phyloP scores from a whole-genome alignment of 257 asterid species.

The Thymus quinquecostatus region DNA sequence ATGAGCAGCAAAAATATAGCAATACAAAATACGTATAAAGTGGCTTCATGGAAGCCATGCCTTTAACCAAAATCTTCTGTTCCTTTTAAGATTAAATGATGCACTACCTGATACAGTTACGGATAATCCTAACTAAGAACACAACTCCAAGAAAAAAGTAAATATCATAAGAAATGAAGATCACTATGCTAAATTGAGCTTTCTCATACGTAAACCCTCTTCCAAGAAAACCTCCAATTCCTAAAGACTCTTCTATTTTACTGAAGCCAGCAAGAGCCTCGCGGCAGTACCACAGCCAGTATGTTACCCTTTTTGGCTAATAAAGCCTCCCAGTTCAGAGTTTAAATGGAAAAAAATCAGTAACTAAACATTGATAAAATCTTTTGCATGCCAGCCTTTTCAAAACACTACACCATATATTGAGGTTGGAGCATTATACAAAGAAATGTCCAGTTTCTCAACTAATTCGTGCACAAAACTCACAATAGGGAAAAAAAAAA shows the following conservation, averaged over 20 bases:
- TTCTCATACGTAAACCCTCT: not conserved
- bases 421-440: too few relatives aligned
- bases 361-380: not conserved
- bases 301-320: not conserved
- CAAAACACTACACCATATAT: too few relatives aligned
- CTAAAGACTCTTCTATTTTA: not conserved
- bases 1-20: not conserved
- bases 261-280: not conserved
- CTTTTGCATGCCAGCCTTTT: too few relatives aligned
- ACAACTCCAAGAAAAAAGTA: not conserved
- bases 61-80: conserved; percentile 10
- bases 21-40: conserved; percentile 9
- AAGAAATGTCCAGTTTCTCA: too few relatives aligned
- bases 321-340: not conserved
- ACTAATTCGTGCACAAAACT: too few relatives aligned
- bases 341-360: too few relatives aligned
- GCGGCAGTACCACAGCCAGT: not conserved
- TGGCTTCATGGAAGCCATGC: conserved; percentile 8
- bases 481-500: too few relatives aligned
- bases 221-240: too few relatives aligned
- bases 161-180: not conserved
- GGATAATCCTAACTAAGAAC: not conserved
- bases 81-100: not conserved
- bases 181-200: not conserved
- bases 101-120: not conserved